Conservation (phyloP, 2,329 filamentous ascomycete species). For the Scolecobasidium constrictum region DNA sequence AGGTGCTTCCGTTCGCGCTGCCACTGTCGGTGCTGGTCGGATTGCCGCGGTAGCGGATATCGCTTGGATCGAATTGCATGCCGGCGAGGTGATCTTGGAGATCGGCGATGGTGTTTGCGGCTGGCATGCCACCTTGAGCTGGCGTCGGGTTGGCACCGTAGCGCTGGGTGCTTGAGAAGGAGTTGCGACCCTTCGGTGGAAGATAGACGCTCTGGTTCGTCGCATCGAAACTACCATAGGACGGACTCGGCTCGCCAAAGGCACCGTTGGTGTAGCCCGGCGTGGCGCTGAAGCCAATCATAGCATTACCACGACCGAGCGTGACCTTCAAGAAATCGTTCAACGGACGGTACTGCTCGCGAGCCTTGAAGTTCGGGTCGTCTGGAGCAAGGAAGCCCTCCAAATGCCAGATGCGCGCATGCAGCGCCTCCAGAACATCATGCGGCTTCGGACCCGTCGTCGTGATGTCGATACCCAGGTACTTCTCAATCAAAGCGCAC, state of each 20-base stretch:
- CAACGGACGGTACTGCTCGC: not conserved
- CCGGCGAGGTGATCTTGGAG: no score
- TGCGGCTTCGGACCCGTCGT: constrained; percentile 6
- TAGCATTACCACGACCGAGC: not conserved
- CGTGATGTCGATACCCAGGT: constrained; percentile 3
- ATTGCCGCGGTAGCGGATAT: no score
- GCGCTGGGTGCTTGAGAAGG: no score
- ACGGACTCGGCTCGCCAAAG: not conserved
- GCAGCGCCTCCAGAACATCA: constrained; percentile 2
- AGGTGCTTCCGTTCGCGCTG: no score
- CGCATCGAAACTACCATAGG: no score
- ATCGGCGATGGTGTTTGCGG: no score
- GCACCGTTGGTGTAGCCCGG: not conserved
- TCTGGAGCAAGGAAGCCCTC: not conserved
- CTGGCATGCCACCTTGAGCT: no score
- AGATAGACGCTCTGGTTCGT: no score
- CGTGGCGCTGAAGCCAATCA: not conserved
- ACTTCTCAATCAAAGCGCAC: constrained; percentile 4
- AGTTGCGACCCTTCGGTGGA: no score
- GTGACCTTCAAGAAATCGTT: constrained; percentile 1
- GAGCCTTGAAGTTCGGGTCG: not conserved
- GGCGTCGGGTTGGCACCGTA: no score
- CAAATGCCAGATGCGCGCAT: constrained; percentile 3
- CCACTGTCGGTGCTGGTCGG: no score
- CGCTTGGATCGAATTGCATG: no score